Evolutionary conservation across 176 grass and related monocot genomes (phyloP).

Genomic region (Oryza nivara): DNA sequence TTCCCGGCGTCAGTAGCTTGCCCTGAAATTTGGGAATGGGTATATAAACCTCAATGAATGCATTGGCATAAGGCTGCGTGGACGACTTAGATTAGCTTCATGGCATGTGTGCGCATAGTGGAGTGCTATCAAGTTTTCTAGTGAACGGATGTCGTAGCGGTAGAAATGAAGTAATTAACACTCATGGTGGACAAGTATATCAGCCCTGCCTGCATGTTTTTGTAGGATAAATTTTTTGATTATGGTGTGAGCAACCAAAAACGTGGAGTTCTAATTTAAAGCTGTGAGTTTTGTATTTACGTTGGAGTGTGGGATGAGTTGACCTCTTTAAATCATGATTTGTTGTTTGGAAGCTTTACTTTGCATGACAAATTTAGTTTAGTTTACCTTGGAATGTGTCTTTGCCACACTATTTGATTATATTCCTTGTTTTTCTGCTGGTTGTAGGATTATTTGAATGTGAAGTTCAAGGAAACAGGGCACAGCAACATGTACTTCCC

Average conservation of each 20-base stretch:
- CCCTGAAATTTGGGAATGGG: neutral
- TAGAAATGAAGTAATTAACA: neutral
- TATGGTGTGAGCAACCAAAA: neutral
- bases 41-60: neutral
- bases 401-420: constrained; percentile 15
- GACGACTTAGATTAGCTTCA: neutral
- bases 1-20: neutral
- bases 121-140: neutral
- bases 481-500: constrained; percentile 99
- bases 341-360: neutral
- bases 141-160: neutral
- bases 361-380: neutral
- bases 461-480: constrained; percentile 96
- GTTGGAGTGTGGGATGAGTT: neutral
- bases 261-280: neutral
- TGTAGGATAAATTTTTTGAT: neutral
- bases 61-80: neutral
- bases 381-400: neutral
- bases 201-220: neutral
- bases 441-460: constrained; percentile 89
- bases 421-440: neutral
- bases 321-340: neutral
- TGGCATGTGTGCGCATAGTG: neutral
- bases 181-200: neutral
- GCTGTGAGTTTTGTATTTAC: neutral